Conservation (phyloP, 192 early-diverging fungal genomes). For the Chytriomyces hyalinus region DNA sequence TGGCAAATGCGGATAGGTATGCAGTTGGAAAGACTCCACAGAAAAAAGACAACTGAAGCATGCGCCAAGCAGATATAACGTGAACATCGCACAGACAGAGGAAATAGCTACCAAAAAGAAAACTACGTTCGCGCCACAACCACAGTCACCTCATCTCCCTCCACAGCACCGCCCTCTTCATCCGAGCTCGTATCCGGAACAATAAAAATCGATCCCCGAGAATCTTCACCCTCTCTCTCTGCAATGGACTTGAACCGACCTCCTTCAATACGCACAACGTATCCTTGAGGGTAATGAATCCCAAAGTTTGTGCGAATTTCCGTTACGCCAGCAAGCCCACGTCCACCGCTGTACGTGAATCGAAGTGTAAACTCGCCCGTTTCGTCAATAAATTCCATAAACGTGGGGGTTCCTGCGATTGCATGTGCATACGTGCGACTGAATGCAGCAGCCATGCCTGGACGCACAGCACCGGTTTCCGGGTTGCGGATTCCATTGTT, state of each 20-base stretch:
- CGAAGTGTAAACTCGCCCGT: slow-evolving; percentile 15
- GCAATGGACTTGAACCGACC: background rate
- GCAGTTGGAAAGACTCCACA: too few species aligned
- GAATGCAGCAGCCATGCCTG: slow-evolving; percentile 32
- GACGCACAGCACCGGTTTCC: slow-evolving; percentile 21
- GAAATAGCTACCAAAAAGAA: too few species aligned
- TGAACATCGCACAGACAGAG: too few species aligned
- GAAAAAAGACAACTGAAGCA: too few species aligned
- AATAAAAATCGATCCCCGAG: background rate
- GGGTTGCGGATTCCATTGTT: slow-evolving; percentile 41
- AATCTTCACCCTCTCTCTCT: background rate
- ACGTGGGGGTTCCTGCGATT: slow-evolving; percentile 23
- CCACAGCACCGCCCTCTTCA: background rate
- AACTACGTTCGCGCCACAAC: background rate
- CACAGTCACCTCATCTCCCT: slow-evolving; percentile 17
- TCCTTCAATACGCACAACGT: slow-evolving; percentile 7
- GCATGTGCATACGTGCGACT: slow-evolving; percentile 32
- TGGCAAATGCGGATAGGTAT: too few species aligned
- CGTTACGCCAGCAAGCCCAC: background rate
- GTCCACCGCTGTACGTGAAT: slow-evolving; percentile 20
- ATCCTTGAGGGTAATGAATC: slow-evolving; percentile 18
- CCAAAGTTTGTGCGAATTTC: slow-evolving; percentile 30
- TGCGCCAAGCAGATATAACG: too few species aligned
- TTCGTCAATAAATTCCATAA: slow-evolving; percentile 25
- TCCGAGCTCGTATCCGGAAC: background rate